Evolutionary conservation across 2,329 filamentous ascomycete genomes (phyloP), one percentile per base, ranked within the genome.

Genomic region (Pseudogymnoascus sp.): DNA sequence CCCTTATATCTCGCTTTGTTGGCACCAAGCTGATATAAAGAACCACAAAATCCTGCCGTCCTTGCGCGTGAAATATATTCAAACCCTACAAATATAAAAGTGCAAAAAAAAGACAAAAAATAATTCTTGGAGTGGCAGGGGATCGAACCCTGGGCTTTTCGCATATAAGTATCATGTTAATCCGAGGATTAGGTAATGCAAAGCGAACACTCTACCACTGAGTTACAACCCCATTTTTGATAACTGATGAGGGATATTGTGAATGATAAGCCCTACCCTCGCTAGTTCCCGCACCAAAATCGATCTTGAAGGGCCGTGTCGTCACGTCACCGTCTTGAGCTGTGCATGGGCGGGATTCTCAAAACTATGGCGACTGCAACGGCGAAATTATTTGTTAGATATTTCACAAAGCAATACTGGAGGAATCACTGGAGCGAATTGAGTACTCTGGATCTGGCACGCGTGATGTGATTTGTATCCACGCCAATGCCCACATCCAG

Each of bases 191-290:
- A 56, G 35, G 38, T 60, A 60, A 60, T 60, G 59, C 59, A 60
- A 60, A 60, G 59, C 59, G 59, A 60, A 60, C 59, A 42, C 59
- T 60, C 59, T 60, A 60, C 59, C 59, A 60, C 59, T 60, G 59
- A 60, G 59, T 42, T 60, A 60, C 59, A 60, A 42, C 59, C 59
- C 59, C 59, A 21, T 56, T 56, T 56, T 56, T 56, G 28, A 56
- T 56, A 56, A n/a, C 5, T 14, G 28, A 21, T 31, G 11, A 8
- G 10, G n/a, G 2, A 1, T 56, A 56, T 33, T 56, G 28, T 33
- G 28, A 5, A 33, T 21, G 2, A 56, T 56, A 56, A 56, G 28
- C 28, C 50, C 50, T 56, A 21, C 7, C n/a, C n/a, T 56, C 25
- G 2, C 47, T 33, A 53, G 25, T 31, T 25, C 21, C 42, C n/a